These are phyloP conservation scores for Iris macrosiphon DNA, from an alignment of 106 monocot species.

Conservation along the genomic window DNA sequence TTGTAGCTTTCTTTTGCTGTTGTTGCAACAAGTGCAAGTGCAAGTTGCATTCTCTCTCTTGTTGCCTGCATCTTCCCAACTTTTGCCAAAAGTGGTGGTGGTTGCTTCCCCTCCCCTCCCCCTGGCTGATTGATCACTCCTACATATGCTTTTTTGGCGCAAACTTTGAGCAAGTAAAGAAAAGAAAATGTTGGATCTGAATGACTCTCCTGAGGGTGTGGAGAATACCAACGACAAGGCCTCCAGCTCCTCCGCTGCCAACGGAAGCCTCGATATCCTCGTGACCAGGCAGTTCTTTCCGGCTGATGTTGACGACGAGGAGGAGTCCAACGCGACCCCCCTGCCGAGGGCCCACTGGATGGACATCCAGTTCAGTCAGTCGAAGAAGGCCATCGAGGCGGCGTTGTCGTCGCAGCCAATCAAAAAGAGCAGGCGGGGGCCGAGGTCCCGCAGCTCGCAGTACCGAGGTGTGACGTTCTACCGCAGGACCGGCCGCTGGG, in stretches of 20 bases:
- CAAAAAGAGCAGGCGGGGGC: conserved; percentile 44
- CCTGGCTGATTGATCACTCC: no score
- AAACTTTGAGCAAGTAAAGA: no score
- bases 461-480: conserved; percentile 48
- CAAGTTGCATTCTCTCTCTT: no score
- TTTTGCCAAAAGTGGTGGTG: no score
- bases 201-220: conserved; percentile 52
- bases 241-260: no score
- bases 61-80: no score
- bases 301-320: background rate
- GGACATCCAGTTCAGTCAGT: conserved; percentile 14
- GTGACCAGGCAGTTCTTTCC: conserved; percentile 49
- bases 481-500: conserved; percentile 53
- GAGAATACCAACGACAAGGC: no score
- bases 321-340: background rate
- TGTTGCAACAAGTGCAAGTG: no score
- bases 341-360: conserved; percentile 20
- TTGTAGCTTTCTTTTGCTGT: no score
- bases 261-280: conserved; percentile 4
- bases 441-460: conserved; percentile 44
- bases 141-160: no score
- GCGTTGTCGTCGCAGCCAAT: conserved; percentile 19
- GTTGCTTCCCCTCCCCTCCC: no score
- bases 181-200: conserved; percentile 70
- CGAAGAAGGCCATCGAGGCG: conserved; percentile 5